Conservation (phyloP, 179 eudicot genomes). For the Drosera spatulata region DNA sequence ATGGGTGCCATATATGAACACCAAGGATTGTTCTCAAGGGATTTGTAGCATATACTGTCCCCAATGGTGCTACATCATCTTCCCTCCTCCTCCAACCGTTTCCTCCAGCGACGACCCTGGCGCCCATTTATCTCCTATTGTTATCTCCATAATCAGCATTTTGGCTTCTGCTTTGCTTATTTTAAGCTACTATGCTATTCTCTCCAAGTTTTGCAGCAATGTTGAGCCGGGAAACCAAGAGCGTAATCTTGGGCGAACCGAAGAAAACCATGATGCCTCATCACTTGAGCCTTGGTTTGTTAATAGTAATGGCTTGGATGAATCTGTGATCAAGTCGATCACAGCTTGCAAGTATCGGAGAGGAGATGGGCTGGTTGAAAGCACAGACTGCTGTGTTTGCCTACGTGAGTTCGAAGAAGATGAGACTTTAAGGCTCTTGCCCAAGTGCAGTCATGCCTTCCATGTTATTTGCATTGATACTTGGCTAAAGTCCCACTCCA, state of each 20-base stretch:
- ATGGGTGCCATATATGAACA: slow-evolving; percentile 45
- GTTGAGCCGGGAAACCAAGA: slow-evolving; percentile 2
- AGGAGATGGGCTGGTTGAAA: slow-evolving; percentile 29
- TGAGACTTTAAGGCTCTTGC: slow-evolving; percentile 35
- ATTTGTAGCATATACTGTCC: slow-evolving; percentile 59
- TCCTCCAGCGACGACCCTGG: slow-evolving; percentile 18
- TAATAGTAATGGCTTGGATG: slow-evolving; percentile 40
- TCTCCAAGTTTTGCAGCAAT: slow-evolving; percentile 43
- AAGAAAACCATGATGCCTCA: slow-evolving; percentile 10
- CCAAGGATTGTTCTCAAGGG: slow-evolving; percentile 50
- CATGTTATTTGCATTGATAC: slow-evolving; percentile 74
- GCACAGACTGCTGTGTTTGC: slow-evolving; percentile 56
- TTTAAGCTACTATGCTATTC: slow-evolving; percentile 55
- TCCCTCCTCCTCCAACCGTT: slow-evolving; percentile 53
- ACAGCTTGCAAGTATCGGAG: slow-evolving; percentile 39
- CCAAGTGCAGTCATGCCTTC: slow-evolving; percentile 28
- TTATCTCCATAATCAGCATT: slow-evolving; percentile 57
- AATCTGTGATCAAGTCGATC: slow-evolving; percentile 47
- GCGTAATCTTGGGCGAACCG: slow-evolving; percentile 3
- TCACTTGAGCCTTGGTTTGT: slow-evolving; percentile 44
- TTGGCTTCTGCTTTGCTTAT: slow-evolving; percentile 63
- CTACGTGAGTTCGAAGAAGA: slow-evolving; percentile 55
- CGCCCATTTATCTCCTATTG: slow-evolving; percentile 52
- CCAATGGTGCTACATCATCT: slow-evolving; percentile 52
- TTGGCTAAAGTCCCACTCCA: slow-evolving; percentile 76